A percentile compares a stretch with the other conserved stretches of the same genome.
phyloP scores from a whole-genome alignment of 78 protist genomes.

The Dictyostelium capitatum region DNA sequence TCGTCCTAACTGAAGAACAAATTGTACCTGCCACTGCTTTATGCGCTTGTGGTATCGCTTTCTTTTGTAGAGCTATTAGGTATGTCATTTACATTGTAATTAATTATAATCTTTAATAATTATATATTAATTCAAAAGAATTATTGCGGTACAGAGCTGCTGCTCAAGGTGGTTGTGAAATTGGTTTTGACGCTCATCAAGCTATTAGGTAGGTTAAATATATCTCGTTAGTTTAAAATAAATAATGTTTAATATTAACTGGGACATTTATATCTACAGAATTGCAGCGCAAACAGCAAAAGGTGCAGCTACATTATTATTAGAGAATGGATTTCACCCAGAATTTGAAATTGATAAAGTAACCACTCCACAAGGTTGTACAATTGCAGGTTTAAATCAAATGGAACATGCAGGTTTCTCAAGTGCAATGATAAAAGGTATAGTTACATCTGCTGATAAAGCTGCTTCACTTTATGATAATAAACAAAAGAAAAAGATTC shows the following conservation, averaged over 20 bases:
- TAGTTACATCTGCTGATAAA: conserved; percentile 81
- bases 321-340: conserved; percentile 67
- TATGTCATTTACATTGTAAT: neutral
- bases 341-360: conserved; percentile 72
- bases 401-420: conserved; percentile 86
- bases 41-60: conserved; percentile 85
- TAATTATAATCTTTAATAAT: neutral
- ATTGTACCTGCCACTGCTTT: conserved; percentile 86
- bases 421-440: conserved; percentile 81
- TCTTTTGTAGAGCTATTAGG: conserved; percentile 79
- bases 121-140: neutral
- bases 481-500: conserved; percentile 8
- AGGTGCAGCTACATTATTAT: conserved; percentile 75
- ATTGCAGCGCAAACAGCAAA: conserved; percentile 85
- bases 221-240: too few relatives aligned
- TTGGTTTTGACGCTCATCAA: conserved; percentile 81
- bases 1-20: conserved; percentile 72
- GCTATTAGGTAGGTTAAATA: conserved; percentile 28
- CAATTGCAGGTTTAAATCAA: conserved; percentile 80
- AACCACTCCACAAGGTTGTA: conserved; percentile 78
- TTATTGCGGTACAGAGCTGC: conserved; percentile 65
- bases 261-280: too few relatives aligned
- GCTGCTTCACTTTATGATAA: conserved; percentile 62
- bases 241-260: too few relatives aligned
- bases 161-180: conserved; percentile 83